These are phyloP conservation scores for Moringa oleifera DNA, from an alignment of 345 rosid genomes.

Conservation along the genomic window DNA sequence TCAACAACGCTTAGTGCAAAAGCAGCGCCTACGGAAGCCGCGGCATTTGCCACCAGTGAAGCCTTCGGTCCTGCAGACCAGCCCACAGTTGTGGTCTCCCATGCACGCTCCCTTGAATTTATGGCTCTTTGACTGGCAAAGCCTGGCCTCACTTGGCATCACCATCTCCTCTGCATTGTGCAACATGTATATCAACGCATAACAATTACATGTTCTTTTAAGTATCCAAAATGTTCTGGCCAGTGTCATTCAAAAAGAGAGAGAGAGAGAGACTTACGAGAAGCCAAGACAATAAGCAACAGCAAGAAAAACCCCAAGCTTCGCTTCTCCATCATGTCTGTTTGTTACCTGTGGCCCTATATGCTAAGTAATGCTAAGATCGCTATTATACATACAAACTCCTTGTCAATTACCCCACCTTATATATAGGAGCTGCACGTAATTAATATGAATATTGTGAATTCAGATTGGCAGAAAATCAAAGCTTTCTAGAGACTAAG, in stretches of 20 bases:
- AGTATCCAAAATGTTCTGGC: neutral
- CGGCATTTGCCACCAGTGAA: conserved; percentile 33
- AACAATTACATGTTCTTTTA: neutral
- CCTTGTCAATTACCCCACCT: too few relatives aligned
- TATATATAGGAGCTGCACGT: too few relatives aligned
- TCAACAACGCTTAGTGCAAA: conserved; percentile 25
- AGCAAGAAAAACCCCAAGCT: conserved; percentile 4
- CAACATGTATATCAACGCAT: neutral
- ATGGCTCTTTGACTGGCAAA: conserved; percentile 36
- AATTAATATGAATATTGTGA: too few relatives aligned
- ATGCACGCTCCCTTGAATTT: conserved; percentile 22
- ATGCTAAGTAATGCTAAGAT: too few relatives aligned
- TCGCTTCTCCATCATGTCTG: too few relatives aligned
- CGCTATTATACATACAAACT: too few relatives aligned
- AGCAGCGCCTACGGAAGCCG: conserved; percentile 31
- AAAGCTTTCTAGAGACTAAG: too few relatives aligned
- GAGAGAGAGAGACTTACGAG: conserved; percentile 18
- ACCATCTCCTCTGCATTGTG: conserved; percentile 2
- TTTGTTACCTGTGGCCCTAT: too few relatives aligned
- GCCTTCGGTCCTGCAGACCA: conserved; percentile 27
- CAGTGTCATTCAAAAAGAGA: neutral
- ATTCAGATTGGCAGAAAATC: too few relatives aligned
- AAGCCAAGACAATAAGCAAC: conserved; percentile 23
- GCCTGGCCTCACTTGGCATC: conserved; percentile 29
- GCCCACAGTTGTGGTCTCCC: conserved; percentile 30